Conservation (phyloP, 371 early-diverging fungal genomes). For the Mucor racemosus region DNA sequence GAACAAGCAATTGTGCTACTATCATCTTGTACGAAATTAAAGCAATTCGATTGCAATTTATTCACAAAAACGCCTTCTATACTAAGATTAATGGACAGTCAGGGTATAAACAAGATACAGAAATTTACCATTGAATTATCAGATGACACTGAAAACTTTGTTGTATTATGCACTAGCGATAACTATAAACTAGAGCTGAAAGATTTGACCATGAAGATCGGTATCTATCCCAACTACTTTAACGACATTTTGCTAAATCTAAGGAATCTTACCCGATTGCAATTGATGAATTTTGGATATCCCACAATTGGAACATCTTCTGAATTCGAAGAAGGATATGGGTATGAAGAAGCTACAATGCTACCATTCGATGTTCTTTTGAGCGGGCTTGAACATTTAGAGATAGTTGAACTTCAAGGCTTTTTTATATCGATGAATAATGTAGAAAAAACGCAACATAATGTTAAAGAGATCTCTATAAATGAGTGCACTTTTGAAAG, state of each 20-base stretch:
- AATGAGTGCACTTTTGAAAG: neutral
- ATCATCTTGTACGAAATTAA: neutral
- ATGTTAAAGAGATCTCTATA: neutral
- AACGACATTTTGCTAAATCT: neutral
- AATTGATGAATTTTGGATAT: neutral
- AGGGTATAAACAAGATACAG: neutral
- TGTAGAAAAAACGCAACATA: neutral
- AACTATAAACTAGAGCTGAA: neutral
- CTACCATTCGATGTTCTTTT: neutral
- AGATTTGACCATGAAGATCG: neutral
- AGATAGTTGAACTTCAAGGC: neutral
- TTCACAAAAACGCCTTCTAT: neutral
- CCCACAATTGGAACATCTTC: neutral
- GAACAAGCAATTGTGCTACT: neutral
- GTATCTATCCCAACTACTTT: neutral
- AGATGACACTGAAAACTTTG: neutral
- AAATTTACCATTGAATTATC: neutral
- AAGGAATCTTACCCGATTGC: neutral
- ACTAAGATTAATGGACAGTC: neutral
- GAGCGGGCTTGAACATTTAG: neutral
- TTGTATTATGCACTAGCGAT: neutral
- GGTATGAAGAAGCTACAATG: neutral
- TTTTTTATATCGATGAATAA: neutral
- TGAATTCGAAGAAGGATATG: neutral
- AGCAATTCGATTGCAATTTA: neutral